Evolutionary conservation across 345 rosid species (phyloP).

Genomic region (Cardamine chenopodiifolia): DNA sequence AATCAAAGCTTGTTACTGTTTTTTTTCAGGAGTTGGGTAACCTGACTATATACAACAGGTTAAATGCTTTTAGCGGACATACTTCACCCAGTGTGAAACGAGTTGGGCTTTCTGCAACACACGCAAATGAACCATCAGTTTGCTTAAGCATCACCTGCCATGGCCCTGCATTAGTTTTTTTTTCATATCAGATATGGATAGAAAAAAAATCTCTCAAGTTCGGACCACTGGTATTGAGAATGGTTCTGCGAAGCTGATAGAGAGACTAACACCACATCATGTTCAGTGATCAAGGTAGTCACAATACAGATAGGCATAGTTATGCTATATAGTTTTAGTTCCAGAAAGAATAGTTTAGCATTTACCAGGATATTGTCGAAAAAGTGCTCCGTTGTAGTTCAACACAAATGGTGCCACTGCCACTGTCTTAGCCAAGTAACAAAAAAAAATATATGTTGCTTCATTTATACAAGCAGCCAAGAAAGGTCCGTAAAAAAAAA

Average conservation of each 20-base stretch:
- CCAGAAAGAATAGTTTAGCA: slow-evolving; percentile 7
- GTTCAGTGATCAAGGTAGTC: slow-evolving; percentile 18
- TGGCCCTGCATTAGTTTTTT: slow-evolving; percentile 63
- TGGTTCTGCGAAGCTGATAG: background rate
- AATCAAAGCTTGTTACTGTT: slow-evolving; percentile 21
- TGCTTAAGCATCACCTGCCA: slow-evolving; percentile 99
- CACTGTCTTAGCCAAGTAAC: slow-evolving; percentile 70
- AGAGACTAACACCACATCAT: slow-evolving; percentile 2
- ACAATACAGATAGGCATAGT: slow-evolving; percentile 11
- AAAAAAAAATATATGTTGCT: slow-evolving; percentile 38
- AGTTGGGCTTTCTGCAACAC: slow-evolving; percentile 79
- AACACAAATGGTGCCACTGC: slow-evolving; percentile 83
- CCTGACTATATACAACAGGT: slow-evolving; percentile 13
- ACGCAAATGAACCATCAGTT: slow-evolving; percentile 81
- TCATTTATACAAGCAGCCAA: slow-evolving; percentile 29
- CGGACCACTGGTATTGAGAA: slow-evolving; percentile 17
- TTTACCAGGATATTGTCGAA: slow-evolving; percentile 90
- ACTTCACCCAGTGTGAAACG: slow-evolving; percentile 94
- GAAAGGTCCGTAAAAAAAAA: slow-evolving; percentile 19
- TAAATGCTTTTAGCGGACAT: slow-evolving; percentile 32
- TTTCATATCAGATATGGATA: slow-evolving; percentile 19
- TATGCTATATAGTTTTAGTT: background rate
- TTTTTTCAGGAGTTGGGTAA: background rate
- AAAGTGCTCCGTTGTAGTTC: slow-evolving; percentile 88
- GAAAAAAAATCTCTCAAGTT: slow-evolving; percentile 1